phyloP scores from a whole-genome alignment of 176 grass and related monocot species.

The Cenchrus fungigraminus region DNA sequence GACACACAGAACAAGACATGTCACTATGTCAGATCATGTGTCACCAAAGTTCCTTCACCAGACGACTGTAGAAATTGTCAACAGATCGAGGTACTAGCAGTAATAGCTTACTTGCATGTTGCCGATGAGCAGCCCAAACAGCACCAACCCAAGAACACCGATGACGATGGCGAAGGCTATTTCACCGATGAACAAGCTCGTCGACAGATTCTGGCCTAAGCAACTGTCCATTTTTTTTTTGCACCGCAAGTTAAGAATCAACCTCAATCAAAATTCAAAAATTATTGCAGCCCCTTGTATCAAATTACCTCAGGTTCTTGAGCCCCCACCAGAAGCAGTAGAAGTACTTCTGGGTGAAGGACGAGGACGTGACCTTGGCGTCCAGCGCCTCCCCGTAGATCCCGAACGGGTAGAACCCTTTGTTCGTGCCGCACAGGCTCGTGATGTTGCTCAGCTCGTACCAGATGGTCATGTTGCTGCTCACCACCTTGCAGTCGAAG shows the following conservation, averaged over 20 bases:
- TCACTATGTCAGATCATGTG: neutral
- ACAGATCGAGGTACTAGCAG: neutral
- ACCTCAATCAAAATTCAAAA: neutral
- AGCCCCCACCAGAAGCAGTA: constrained; percentile 99
- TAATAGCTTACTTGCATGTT: constrained; percentile 86
- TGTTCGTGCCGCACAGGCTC: constrained; percentile 57
- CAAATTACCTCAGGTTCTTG: constrained; percentile 79
- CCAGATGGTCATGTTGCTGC: constrained; percentile 48
- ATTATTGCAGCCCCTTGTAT: too few relatives aligned
- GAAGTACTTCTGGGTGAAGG: constrained; percentile 91
- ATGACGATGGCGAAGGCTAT: constrained; percentile 81
- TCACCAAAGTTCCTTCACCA: neutral
- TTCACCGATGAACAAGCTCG: constrained; percentile 72
- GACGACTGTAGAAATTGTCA: neutral
- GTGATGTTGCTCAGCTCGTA: constrained; percentile 63
- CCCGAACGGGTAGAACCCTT: constrained; percentile 77
- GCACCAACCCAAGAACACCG: constrained; percentile 78
- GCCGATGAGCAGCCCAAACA: constrained; percentile 93
- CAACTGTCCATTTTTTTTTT: constrained; percentile 44
- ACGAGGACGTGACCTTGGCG: constrained; percentile 61
- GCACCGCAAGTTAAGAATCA: neutral
- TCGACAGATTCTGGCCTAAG: constrained; percentile 86
- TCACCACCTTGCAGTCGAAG: constrained; percentile 66
- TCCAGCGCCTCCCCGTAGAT: constrained; percentile 81
- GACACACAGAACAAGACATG: neutral